A percentile compares a stretch with the other conserved stretches of the same genome.
phyloP scores from a whole-genome alignment of 1,284 basidiomycete genomes.

The Trichosporon inkin region DNA sequence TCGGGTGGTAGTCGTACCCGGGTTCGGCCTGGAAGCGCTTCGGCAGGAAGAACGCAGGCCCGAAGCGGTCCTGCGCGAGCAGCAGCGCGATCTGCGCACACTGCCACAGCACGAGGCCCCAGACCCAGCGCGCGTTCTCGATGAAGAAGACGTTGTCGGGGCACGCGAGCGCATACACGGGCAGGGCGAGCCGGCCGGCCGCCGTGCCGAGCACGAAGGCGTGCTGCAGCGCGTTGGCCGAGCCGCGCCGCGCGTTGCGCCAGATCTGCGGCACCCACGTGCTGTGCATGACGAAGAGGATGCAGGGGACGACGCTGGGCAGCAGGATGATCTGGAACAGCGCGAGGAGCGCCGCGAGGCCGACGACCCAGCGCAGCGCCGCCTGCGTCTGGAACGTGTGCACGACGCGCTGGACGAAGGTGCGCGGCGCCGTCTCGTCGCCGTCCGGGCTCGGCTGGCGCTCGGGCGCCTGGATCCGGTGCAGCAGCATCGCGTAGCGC shows the following conservation, averaged over 20 bases:
- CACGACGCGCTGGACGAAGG: neutral
- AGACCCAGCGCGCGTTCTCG: slow-evolving; percentile 64
- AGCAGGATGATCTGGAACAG: slow-evolving; percentile 68
- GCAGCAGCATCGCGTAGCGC: slow-evolving; percentile 76
- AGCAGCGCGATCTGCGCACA: slow-evolving; percentile 63
- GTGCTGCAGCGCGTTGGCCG: slow-evolving; percentile 62
- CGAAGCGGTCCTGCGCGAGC: slow-evolving; percentile 68
- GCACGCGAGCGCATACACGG: slow-evolving; percentile 73
- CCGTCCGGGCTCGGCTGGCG: slow-evolving; percentile 40
- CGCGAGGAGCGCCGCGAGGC: slow-evolving; percentile 40
- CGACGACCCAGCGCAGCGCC: slow-evolving; percentile 13
- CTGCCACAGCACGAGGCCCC: slow-evolving; percentile 61
- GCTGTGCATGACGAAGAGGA: slow-evolving; percentile 68
- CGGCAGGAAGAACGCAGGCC: slow-evolving; percentile 69
- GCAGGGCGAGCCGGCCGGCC: slow-evolving; percentile 63
- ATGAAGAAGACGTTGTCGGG: slow-evolving; percentile 80
- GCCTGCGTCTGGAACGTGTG: neutral
- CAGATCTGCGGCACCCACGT: slow-evolving; percentile 80
- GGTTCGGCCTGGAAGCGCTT: slow-evolving; percentile 56
- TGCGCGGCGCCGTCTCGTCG: slow-evolving; percentile 1
- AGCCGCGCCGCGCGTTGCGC: slow-evolving; percentile 66
- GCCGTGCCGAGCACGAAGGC: slow-evolving; percentile 77
- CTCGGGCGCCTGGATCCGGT: slow-evolving; percentile 77
- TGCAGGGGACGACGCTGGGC: slow-evolving; percentile 64
- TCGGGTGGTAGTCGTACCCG: slow-evolving; percentile 77